phyloP scores from a whole-genome alignment of 345 rosid species.

The Gossypium longicalyx region DNA sequence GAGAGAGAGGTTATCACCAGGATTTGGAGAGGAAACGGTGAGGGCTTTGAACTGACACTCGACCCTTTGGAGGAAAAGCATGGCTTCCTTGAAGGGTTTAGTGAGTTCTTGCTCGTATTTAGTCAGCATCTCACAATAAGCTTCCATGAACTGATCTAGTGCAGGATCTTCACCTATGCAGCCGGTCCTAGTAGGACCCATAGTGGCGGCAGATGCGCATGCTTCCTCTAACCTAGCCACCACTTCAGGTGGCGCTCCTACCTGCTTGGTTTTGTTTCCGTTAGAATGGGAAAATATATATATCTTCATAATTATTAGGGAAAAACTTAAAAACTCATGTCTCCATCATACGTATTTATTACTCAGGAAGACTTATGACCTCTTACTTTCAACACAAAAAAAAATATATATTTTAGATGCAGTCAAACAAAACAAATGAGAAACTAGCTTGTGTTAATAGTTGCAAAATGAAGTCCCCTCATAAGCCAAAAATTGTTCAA shows the following conservation, averaged over 20 bases:
- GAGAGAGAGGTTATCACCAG: conserved; percentile 40
- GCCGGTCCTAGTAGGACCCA: conserved; percentile 32
- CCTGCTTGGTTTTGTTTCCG: conserved; percentile 35
- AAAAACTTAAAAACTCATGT: neutral
- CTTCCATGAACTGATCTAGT: conserved; percentile 99
- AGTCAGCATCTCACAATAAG: conserved; percentile 94
- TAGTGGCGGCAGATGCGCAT: conserved; percentile 59
- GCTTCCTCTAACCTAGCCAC: conserved; percentile 84
- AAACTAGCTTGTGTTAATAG: neutral
- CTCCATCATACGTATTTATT: conserved; percentile 5
- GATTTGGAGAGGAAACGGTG: conserved; percentile 46
- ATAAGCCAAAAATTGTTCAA: neutral
- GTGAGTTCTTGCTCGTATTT: conserved; percentile 96
- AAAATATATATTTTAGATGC: neutral
- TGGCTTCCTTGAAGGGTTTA: conserved; percentile 90
- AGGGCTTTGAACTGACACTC: conserved; percentile 90
- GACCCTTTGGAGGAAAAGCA: conserved; percentile 75
- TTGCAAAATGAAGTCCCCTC: too few relatives aligned
- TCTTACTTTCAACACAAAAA: conserved; percentile 16
- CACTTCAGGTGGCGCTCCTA: conserved; percentile 93
- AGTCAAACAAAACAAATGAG: neutral
- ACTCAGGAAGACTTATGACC: neutral
- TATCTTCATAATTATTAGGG: neutral
- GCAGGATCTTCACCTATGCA: conserved; percentile 91
- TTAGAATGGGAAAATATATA: neutral